Base-by-base conservation (phyloP, 345 rosid species). In the Excoecaria cochinchinensis region DNA sequence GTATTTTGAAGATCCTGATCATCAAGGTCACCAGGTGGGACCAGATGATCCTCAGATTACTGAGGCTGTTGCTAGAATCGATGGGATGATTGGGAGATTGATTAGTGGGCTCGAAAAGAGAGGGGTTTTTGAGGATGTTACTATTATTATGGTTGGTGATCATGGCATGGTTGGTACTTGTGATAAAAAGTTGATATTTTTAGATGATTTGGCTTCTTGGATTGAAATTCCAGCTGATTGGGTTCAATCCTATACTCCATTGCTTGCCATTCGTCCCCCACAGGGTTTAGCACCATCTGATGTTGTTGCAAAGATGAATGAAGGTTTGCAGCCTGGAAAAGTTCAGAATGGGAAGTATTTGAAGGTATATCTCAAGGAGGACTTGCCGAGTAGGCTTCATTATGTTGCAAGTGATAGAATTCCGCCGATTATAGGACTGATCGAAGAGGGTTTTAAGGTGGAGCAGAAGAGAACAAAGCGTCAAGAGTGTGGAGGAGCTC, bases 121-220 rank as follows among this genome's bases (percentile, higher is more conserved):
- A 90, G 99, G 94, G 76, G 74, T 90, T 55, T 91, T 95, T 48
- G 94, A 92, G 77, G 97, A 95, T 86, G 97, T 95, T 77, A 84
- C 78, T 56, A 81, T 95, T 78, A 87, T 92, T 65, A 83, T 95
- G 94, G 95, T 92, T 12, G 97, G 99, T 76, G 99, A 92, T 83
- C 99, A 92, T 81, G 97, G 99, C 39, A 95, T 95, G 97, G 99
- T 90, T 40, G 95, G 97, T 40, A 92, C 97, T 16, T 95, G 99
- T 70, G 99, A 95, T 72, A 87, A 87, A 65, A 95, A 91, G 82
- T 46, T 95, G 64, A 79, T 95, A 14, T 86, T 85, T 53, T 69
- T 92, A 5, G 95, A 92, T 58, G 95, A 92, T 86, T 89, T 95
- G 76, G 87, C 86, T n/a, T 60, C 90, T 60, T 91, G 93, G 93